Evolutionary conservation across 2,329 filamentous ascomycete species (phyloP), one percentile per base, ranked within the genome.

Genomic region (Nemania sp.): DNA sequence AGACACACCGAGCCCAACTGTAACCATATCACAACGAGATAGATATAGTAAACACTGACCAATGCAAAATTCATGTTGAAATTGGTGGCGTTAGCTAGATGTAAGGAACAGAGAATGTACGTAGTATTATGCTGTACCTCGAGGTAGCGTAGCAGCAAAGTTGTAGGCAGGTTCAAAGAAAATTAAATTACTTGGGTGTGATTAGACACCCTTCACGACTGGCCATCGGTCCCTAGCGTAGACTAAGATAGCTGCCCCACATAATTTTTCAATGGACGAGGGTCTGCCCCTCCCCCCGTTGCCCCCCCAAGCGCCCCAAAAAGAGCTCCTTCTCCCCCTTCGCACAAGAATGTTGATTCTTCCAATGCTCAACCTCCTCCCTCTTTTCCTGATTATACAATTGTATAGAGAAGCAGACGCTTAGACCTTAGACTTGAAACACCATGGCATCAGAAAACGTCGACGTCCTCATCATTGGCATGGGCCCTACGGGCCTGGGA

Each of bases 381-480:
- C 49, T 44, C 36, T 41, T 51, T 46, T 20, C 8, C 37, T 30
- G 9, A 30, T 30, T 40, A 49, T 39, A 53, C 47, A 17, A 40
- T 24, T 51, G 24, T 50, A 40, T 49, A 54, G 36, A 57, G 42
- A 52, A 26, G 30, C 28, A 36, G 24, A 24, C 30, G 4, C 23
- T 22, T 42, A 47, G 44, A 52, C 24, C 26, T 45, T 37, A 56
- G 48, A 47, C 49, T n/a, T 48, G 37, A 49, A 45, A 50, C 49
- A 61, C 33, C 33, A 59, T 60, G 53, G 53, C 53, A 26, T 59
- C 54, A 3, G 30, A 74, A 75, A 87, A 91, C 70, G 91, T 97
- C 73, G 94, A 99, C 77, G 89, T 99, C 66, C 90, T 99, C 72
- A 86, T 99, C 75, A 97, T 97, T 79, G 94, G 94, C 72, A 93